A percentile compares a stretch with the other conserved stretches of the same genome.
phyloP scores from a whole-genome alignment of 331 rosid species.

The Quercus phellos region DNA sequence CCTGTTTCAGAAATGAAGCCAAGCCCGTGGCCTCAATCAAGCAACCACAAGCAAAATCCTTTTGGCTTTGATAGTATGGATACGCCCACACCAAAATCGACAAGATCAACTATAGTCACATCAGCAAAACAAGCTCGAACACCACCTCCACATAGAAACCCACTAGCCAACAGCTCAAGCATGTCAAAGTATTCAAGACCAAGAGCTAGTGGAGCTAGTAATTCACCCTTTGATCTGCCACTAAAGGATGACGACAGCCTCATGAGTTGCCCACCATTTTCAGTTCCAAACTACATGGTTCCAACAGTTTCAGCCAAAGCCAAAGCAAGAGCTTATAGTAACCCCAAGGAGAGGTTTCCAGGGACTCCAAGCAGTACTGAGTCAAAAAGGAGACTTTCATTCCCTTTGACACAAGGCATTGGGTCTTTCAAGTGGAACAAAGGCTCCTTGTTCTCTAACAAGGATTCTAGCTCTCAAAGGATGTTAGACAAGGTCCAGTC shows the following conservation, averaged over 20 bases:
- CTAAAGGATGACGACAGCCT: constrained; percentile 82
- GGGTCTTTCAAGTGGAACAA: constrained; percentile 79
- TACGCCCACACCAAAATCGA: constrained; percentile 74
- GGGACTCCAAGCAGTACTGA: constrained; percentile 74
- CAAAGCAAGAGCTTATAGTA: constrained; percentile 64
- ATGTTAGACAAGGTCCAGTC: constrained; percentile 56
- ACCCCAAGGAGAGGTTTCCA: constrained; percentile 66
- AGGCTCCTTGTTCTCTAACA: constrained; percentile 56
- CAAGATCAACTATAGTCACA: constrained; percentile 53
- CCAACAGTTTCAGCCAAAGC: constrained; percentile 80
- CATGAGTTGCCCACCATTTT: constrained; percentile 86
- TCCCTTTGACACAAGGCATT: constrained; percentile 67
- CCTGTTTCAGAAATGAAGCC: constrained; percentile 60
- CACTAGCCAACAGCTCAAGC: constrained; percentile 45
- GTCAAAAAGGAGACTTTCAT: constrained; percentile 74
- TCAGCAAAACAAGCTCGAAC: constrained; percentile 45
- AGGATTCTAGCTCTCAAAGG: constrained; percentile 45
- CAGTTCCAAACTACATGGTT: constrained; percentile 83
- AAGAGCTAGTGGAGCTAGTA: constrained; percentile 36
- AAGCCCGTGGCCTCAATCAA: constrained; percentile 56
- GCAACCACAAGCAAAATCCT: constrained; percentile 39
- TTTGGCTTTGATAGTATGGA: constrained; percentile 66
- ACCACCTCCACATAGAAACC: constrained; percentile 51
- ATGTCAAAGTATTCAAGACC: constrained; percentile 41
- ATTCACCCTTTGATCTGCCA: constrained; percentile 57